A percentile compares a stretch with the other conserved stretches of the same genome.
These are phyloP conservation scores for Xylaria cubensis DNA, from an alignment of 495 filamentous ascomycete species.

Conservation along the genomic window DNA sequence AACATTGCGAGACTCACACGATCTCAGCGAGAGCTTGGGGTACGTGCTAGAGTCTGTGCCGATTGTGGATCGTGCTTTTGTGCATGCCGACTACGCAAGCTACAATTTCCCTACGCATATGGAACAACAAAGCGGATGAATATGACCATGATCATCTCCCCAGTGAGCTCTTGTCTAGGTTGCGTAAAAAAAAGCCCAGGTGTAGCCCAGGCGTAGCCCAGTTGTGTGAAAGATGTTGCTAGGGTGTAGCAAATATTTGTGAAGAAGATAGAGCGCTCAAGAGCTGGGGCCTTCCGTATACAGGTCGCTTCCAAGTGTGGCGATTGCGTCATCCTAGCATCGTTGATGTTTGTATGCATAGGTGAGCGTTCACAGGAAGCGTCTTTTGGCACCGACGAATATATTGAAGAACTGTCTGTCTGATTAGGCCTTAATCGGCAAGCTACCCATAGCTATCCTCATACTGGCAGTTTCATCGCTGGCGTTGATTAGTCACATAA, in stretches of 20 bases:
- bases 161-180: neutral
- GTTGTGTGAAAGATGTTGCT: neutral
- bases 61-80: slow-evolving; percentile 67
- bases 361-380: slow-evolving; percentile 1
- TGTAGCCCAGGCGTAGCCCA: neutral
- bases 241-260: neutral
- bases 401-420: neutral
- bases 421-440: neutral
- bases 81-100: slow-evolving; percentile 82
- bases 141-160: neutral
- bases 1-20: slow-evolving; percentile 83
- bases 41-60: slow-evolving; percentile 91
- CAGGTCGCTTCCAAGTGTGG: neutral
- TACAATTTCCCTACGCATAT: slow-evolving; percentile 88
- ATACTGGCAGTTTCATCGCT: neutral
- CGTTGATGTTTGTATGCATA: slow-evolving; percentile 8
- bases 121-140: slow-evolving; percentile 66
- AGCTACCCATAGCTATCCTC: neutral
- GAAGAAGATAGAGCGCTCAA: neutral
- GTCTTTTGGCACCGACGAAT: neutral
- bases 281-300: neutral
- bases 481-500: neutral
- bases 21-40: slow-evolving; percentile 82
- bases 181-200: neutral
- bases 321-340: neutral